Evolutionary conservation across 2,329 filamentous ascomycete species (phyloP), one percentile per base, ranked within the genome.

Genomic region (Exophiala dermatitidis): DNA sequence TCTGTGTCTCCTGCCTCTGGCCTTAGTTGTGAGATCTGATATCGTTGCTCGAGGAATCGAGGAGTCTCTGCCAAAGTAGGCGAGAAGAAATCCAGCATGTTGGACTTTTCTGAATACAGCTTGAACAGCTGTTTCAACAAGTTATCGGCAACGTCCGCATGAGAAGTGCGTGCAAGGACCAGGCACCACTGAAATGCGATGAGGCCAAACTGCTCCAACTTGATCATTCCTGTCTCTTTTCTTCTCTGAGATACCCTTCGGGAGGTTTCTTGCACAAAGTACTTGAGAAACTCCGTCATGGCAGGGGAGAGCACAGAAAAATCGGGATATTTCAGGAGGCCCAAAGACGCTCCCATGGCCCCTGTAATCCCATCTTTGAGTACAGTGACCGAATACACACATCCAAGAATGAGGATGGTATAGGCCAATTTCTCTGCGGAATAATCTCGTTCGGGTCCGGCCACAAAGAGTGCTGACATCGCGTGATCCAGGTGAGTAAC

Each of bases 81-180:
- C 9, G 45, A 37, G 31, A 61, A 61, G 36, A 61, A 49, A 19
- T 59, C 54, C 6, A 57, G 48, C 59, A 61, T 61, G 30, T 53
- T 57, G n/a, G 53, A 45, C 44, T 52, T 55, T 38, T 57, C 43
- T 7, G 52, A 56, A 43, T 59, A 61, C 12, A 53, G 43, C 32
- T 58, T 59, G 54, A 61, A 59, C 47, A 59, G 48, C 37, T 55
- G 44, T 37, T 57, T 58, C 6, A 59, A 41, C 12, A 61, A 37
- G 38, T 52, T 47, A 34, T 61, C 53, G 28, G 44, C 47, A n/a
- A 40, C 37, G 8, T 51, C 45, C 6, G 29, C 31, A 3, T 46
- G 29, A 10, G 53, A 46, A 41, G 30, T 50, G 30, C 46, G 51
- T 48, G 36, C 45, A 48, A 59, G 46, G 10, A 53, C 31, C 4